phyloP scores from a whole-genome alignment of 768 basidiomycete genomes.

The Trametes maxima region DNA sequence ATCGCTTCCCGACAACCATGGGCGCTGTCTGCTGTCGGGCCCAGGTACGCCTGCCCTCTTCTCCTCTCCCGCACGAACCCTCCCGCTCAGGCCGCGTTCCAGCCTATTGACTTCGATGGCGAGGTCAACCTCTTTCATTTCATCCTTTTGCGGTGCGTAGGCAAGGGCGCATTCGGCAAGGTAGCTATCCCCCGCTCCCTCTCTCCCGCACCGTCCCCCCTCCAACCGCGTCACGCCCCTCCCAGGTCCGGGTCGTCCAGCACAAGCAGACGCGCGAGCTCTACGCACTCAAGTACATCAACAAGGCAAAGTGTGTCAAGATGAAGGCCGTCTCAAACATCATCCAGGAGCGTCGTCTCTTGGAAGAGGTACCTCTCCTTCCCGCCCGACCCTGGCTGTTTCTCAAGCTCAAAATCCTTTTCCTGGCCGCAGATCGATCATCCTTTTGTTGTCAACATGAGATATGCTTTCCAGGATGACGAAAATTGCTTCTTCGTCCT shows the following conservation, averaged over 20 bases:
- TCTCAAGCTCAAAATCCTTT: conserved; percentile 4
- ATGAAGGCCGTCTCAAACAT: conserved; percentile 99
- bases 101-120: conserved; percentile 96
- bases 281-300: conserved; percentile 99
- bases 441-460: conserved; percentile 90
- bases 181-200: conserved; percentile 44
- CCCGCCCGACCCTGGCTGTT: conserved; percentile 9
- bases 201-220: conserved; percentile 21
- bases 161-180: conserved; percentile 99
- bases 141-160: conserved; percentile 91
- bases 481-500: conserved; percentile 99
- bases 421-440: conserved; percentile 75
- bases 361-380: conserved; percentile 78
- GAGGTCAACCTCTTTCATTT: conserved; percentile 98
- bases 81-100: conserved; percentile 5
- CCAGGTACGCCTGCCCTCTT: conserved; percentile 49
- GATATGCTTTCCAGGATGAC: conserved; percentile 97
- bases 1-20: conserved; percentile 47
- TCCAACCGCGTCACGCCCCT: conserved; percentile 4
- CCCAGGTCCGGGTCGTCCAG: conserved; percentile 96
- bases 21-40: conserved; percentile 86
- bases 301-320: conserved; percentile 96
- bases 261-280: conserved; percentile 98
- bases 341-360: conserved; percentile 89
- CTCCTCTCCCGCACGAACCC: not conserved